Percentiles rank a stretch among this genome's conserved stretches.
phyloP scores from a whole-genome alignment of 495 filamentous ascomycete genomes.

The Podospora tetraspora region DNA sequence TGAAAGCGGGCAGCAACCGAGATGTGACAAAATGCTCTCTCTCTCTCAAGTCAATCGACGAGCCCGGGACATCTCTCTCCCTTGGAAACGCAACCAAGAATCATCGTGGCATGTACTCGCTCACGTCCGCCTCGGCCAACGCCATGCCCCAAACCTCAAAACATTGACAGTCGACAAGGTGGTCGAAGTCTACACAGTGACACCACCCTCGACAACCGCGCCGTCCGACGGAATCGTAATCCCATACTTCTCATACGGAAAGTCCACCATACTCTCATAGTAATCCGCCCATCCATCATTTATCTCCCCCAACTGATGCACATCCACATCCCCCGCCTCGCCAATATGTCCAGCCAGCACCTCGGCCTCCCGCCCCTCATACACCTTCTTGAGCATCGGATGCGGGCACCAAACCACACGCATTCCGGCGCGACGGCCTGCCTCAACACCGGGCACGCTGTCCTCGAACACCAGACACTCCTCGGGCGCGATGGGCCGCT shows the following conservation, averaged over 20 bases:
- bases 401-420: slow-evolving; percentile 91
- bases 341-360: slow-evolving; percentile 81
- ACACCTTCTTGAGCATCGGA: slow-evolving; percentile 68
- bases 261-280: slow-evolving; percentile 56
- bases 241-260: slow-evolving; percentile 69
- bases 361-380: slow-evolving; percentile 66
- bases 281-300: slow-evolving; percentile 72
- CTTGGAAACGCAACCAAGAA: not conserved
- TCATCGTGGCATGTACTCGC: not conserved
- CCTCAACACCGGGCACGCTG: slow-evolving; percentile 85
- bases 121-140: not conserved
- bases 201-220: slow-evolving; percentile 10
- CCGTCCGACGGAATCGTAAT: slow-evolving; percentile 45
- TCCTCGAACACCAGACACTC: slow-evolving; percentile 98
- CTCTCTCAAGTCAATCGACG: not conserved
- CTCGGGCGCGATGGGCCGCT: slow-evolving; percentile 65
- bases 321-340: slow-evolving; percentile 49
- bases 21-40: not conserved
- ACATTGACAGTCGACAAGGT: not conserved
- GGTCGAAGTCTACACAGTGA: not conserved
- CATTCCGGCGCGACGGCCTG: slow-evolving; percentile 90
- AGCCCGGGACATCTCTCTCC: not conserved
- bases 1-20: not conserved
- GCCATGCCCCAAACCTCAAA: not conserved
- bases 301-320: slow-evolving; percentile 51